Evolutionary conservation across 192 early-diverging fungal species (phyloP).

Genomic region (Chytriomyces confervae): DNA sequence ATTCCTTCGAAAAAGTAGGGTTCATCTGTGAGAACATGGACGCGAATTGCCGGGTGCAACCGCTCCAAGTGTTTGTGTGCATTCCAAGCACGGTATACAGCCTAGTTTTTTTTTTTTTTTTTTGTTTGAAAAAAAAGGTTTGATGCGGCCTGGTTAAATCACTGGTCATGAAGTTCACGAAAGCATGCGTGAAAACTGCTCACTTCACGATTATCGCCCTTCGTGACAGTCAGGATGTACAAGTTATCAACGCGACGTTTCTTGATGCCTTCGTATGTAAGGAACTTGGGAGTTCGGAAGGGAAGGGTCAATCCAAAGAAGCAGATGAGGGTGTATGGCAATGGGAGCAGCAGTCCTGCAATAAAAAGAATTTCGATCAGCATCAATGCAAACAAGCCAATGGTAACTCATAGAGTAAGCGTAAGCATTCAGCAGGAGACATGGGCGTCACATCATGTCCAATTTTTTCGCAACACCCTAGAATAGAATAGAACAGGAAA

Average conservation of each 20-base stretch:
- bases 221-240: slow-evolving; percentile 63
- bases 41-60: slow-evolving; percentile 55
- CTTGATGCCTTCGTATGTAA: slow-evolving; percentile 42
- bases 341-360: slow-evolving; percentile 56
- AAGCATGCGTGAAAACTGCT: not conserved
- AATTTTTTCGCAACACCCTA: no score
- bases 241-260: slow-evolving; percentile 55
- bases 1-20: slow-evolving; percentile 58
- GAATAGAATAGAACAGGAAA: no score
- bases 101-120: not conserved
- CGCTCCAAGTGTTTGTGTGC: slow-evolving; percentile 55
- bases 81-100: slow-evolving; percentile 57
- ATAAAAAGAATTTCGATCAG: no score
- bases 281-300: slow-evolving; percentile 64
- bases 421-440: no score
- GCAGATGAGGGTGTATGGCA: slow-evolving; percentile 67
- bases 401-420: no score
- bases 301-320: slow-evolving; percentile 62
- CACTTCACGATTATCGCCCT: slow-evolving; percentile 53
- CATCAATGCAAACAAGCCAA: no score
- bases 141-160: not conserved
- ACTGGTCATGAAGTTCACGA: not conserved
- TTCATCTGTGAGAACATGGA: slow-evolving; percentile 62
- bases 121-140: not conserved
- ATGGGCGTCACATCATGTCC: no score